Evolutionary conservation across 768 basidiomycete species (phyloP).

Genomic region (Xerocomus potaroensis): DNA sequence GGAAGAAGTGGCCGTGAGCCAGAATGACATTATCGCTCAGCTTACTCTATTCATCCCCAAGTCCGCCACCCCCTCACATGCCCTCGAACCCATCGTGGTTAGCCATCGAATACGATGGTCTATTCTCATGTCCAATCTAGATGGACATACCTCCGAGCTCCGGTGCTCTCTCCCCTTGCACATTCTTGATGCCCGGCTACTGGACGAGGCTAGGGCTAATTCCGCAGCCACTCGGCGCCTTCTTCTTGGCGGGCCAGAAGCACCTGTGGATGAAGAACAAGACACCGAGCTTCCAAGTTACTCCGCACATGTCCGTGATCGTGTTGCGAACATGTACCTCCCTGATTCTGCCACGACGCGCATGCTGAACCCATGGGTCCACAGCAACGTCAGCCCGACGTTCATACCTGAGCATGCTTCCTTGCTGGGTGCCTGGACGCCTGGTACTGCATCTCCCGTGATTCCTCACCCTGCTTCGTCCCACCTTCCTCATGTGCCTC

Average conservation of each 20-base stretch:
- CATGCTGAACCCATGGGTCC: constrained; percentile 61
- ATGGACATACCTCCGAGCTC: constrained; percentile 93
- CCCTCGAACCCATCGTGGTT: constrained; percentile 69
- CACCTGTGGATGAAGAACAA: constrained; percentile 46
- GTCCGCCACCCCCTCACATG: constrained; percentile 63
- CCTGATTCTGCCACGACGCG: constrained; percentile 61
- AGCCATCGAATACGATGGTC: constrained; percentile 79
- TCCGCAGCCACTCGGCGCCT: constrained; percentile 69
- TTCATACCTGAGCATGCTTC: constrained; percentile 13
- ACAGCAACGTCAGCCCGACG: constrained; percentile 38
- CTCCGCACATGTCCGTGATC: constrained; percentile 82
- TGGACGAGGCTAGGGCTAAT: constrained; percentile 69
- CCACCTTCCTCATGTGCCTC: constrained; percentile 40
- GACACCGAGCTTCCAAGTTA: constrained; percentile 84
- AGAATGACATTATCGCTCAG: constrained; percentile 54
- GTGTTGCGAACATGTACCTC: constrained; percentile 76
- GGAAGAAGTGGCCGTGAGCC: constrained; percentile 25
- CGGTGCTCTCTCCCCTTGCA: constrained; percentile 89
- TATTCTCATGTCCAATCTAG: constrained; percentile 75
- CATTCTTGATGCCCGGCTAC: constrained; percentile 68
- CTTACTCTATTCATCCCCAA: constrained; percentile 59
- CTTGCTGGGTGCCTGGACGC: constrained; percentile 18
- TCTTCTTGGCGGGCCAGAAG: constrained; percentile 38
- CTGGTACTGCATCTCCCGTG: constrained; percentile 38
- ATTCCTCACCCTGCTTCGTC: constrained; percentile 29